Base-by-base conservation (phyloP, 805 yeast species). In the Spathaspora passalidarum region DNA sequence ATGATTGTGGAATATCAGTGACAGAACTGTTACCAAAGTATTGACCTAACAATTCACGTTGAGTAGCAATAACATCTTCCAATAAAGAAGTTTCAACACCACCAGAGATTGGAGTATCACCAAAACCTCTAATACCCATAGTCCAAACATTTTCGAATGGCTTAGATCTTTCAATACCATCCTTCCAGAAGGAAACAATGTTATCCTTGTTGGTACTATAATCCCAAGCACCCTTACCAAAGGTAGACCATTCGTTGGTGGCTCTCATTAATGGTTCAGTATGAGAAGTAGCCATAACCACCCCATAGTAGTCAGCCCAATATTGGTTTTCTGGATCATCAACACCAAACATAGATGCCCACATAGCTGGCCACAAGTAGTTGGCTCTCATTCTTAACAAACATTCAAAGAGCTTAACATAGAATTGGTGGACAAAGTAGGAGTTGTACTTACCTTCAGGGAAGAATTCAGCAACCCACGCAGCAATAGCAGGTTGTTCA, bases 251-350 rank as follows among this genome's bases (percentile, higher is more conserved):
- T 43, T 54, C 57, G 26, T 50, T 51, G 10, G 51, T 41, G 10
- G 56, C 57, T 26, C 57, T 42, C 45, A 47, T 50, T 34, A 54
- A 38, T 21, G 57, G 57, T 37, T 54, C 57, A 16, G 57, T 52
- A 40, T 54, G 57, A 22, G 57, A 54, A 17, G 56, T 54, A 2
- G 54, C 47, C 57, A 54, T 54, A 5, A 54, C 55, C 10, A 54
- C 39, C 18, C 57, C 57, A 32, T 52, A 54, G 32, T 54, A 52
- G 26, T 54, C 56, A 22, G 57, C 57, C 51, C 52, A 48, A 25
- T 48, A 45, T 35, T 54, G 57, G 17, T 54, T 54, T 29, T 36
- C 7, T 19, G 45, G 47, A 39, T 53, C 57, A 40, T 54, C 57
- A 14, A 46, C 32, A 5, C 53, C 57, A 41, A 54, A 54, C 56